These are phyloP conservation scores for Cryphonectria japonica DNA, from an alignment of 2,329 filamentous ascomycete genomes.

Conservation along the genomic window DNA sequence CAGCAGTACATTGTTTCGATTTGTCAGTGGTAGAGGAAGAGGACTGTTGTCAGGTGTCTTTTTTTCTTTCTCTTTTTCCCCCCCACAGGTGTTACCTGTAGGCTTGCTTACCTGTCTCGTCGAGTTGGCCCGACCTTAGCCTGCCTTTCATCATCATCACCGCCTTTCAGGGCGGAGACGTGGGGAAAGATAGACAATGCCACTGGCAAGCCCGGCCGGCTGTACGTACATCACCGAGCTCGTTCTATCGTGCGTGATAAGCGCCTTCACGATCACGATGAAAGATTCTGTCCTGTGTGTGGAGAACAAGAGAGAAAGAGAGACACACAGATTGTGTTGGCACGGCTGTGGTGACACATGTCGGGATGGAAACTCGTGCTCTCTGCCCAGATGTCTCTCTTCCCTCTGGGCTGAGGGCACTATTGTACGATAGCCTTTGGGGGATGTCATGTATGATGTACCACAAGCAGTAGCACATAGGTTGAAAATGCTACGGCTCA, in stretches of 20 bases:
- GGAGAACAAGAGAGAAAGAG: no score
- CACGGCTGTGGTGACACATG: neutral
- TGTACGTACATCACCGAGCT: neutral
- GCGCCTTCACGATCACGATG: neutral
- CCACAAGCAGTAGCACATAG: neutral
- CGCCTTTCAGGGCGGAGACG: conserved; percentile 7
- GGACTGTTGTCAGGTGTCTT: neutral
- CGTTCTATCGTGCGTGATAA: neutral
- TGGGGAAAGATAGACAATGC: neutral
- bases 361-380: neutral
- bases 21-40: neutral
- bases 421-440: neutral
- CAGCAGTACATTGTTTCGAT: neutral
- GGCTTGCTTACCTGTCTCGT: conserved; percentile 1
- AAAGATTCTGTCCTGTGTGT: neutral
- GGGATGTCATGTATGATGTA: neutral
- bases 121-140: neutral
- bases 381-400: neutral
- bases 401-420: neutral
- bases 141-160: neutral
- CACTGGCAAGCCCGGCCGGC: neutral
- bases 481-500: neutral
- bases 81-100: neutral
- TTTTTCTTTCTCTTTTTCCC: neutral
- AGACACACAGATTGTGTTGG: neutral